These are phyloP conservation scores for Colletotrichum zoysiae DNA, from an alignment of 2,329 filamentous ascomycete genomes.

Conservation along the genomic window DNA sequence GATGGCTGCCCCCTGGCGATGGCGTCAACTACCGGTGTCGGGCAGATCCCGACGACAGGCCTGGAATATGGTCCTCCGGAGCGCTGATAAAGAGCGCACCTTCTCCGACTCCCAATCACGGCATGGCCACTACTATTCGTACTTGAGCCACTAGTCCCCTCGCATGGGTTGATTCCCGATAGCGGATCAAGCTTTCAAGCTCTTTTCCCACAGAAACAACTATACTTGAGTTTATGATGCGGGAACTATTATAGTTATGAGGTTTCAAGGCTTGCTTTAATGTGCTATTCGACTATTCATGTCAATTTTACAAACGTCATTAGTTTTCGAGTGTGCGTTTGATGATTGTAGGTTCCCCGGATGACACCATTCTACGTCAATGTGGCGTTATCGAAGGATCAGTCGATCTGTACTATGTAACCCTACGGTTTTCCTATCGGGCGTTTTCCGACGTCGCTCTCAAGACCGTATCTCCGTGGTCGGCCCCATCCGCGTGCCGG, in stretches of 20 bases:
- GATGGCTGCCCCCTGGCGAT: neutral
- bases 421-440: neutral
- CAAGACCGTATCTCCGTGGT: neutral
- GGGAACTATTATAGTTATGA: neutral
- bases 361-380: neutral
- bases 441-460: neutral
- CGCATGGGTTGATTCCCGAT: neutral
- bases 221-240: neutral
- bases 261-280: neutral
- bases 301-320: neutral
- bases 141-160: neutral
- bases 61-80: neutral
- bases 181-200: neutral
- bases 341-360: too few relatives aligned
- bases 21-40: constrained; percentile 1
- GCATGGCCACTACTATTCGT: neutral
- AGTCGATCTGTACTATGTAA: neutral
- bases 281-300: neutral
- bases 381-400: constrained; percentile 3
- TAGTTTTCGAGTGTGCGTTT: neutral
- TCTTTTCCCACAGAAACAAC: neutral
- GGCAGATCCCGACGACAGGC: neutral
- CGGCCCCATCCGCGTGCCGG: neutral
- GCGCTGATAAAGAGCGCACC: neutral
- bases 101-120: neutral